Base-by-base conservation (phyloP, 148 eudicot species). In the Camellia lanceoleosa region DNA sequence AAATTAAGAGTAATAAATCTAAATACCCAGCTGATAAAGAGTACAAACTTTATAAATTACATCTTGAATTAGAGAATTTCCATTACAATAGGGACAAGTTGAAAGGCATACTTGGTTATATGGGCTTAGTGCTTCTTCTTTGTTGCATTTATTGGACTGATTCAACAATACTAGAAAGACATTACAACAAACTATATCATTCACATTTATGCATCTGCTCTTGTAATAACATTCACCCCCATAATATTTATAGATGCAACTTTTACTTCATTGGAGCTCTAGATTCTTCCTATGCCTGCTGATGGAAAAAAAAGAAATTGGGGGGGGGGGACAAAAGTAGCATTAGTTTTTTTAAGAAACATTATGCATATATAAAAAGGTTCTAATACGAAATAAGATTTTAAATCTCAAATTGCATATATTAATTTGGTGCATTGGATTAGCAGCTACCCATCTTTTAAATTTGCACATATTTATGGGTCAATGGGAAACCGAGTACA, bases 221-320 rank as follows among this genome's bases (percentile, higher is more conserved):
- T 47, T 64, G n/a, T 42, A 59, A 58, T 64, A 23, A 51, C 30
- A 64, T 49, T 52, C 60, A 64, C 12, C 59, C 19, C 59, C 19
- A 64, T 49, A 7, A 8, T n/a, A 16, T 43, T 15, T 46, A 61
- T 18, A 62, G 78, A 61, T 20, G 73, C 72, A 52, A 41, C 52
- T 64, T 64, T 56, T 13, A 65, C 72, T 80, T 84, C 80, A 76
- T 58, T 83, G 84, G 69, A 87, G 81, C 83, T 80, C 81, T 44
- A 85, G 86, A 80, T 85, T 83, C 82, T 81, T 82, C 70, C 81
- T 68, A 80, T 79, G 71, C 86, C 90, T 85, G 86, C 60, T 44
- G 58, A 19, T 44, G 20, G n/a, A 15, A 49, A 76, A 49, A 76
- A 44, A 64, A 5, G 54, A 52, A 52, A 9, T 0, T 15, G 42